A percentile compares a stretch with the other conserved stretches of the same genome.
Evolutionary conservation across 768 basidiomycete species (phyloP).

Genomic region (Coprinopsis sp.): DNA sequence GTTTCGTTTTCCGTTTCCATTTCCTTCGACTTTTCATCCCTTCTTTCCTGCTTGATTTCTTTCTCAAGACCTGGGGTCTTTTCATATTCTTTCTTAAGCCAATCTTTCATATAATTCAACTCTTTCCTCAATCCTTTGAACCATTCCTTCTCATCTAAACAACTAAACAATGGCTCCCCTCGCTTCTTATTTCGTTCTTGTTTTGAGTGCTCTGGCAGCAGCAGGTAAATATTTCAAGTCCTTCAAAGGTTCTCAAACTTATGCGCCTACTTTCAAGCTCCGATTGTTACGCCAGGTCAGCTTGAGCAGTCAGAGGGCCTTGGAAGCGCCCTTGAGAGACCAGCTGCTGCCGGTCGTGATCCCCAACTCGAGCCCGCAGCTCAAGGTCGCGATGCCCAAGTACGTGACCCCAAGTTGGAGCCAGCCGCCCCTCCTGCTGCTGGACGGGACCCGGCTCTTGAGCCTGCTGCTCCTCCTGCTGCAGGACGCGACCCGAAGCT

Average conservation of each 20-base stretch:
- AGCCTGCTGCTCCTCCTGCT: too few species aligned
- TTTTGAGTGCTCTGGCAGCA: conserved; percentile 10
- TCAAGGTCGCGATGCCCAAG: too few species aligned
- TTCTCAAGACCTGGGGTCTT: conserved; percentile 17
- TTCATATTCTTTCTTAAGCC: conserved; percentile 6
- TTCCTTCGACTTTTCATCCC: not conserved
- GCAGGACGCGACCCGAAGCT: too few species aligned
- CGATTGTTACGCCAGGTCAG: conserved; percentile 1
- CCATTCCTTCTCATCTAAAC: conserved; percentile 1
- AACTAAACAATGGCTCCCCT: conserved; percentile 19
- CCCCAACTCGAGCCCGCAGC: too few species aligned
- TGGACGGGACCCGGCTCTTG: too few species aligned
- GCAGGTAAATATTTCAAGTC: conserved; percentile 2
- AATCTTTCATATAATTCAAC: conserved; percentile 5
- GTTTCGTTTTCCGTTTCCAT: not conserved
- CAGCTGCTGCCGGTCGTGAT: too few species aligned
- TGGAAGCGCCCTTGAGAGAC: too few species aligned
- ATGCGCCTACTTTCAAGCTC: not conserved
- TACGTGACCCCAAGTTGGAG: too few species aligned
- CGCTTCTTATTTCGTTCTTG: conserved; percentile 9
- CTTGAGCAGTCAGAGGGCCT: too few species aligned
- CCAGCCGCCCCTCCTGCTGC: too few species aligned
- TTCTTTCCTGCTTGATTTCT: not conserved
- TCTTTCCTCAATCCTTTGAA: not conserved
- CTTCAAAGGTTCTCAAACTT: not conserved